Conservation (phyloP, 2,329 filamentous ascomycete species). For the Aspergillus costaricaensis region DNA sequence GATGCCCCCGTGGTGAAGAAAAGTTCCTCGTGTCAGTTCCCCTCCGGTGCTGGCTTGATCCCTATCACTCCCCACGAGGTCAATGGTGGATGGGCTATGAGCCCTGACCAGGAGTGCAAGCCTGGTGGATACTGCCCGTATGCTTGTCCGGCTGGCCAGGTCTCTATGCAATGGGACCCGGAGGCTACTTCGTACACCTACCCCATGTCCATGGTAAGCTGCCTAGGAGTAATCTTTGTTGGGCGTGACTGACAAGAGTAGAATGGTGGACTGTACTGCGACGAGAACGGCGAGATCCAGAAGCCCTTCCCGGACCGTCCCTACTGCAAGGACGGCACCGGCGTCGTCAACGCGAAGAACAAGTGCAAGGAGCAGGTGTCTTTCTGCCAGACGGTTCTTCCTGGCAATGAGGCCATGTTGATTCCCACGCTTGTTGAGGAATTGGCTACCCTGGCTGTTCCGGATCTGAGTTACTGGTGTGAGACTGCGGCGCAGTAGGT, state of each 20-base stretch:
- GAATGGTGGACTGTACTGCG: constrained; percentile 75
- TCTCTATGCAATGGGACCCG: constrained; percentile 78
- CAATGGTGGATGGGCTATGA: constrained; percentile 80
- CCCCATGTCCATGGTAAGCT: constrained; percentile 69
- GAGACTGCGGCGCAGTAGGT: constrained; percentile 73
- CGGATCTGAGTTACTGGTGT: constrained; percentile 69
- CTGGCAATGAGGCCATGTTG: constrained; percentile 79
- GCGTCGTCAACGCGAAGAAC: constrained; percentile 66
- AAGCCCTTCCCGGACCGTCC: constrained; percentile 69
- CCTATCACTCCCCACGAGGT: constrained; percentile 62
- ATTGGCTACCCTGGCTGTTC: constrained; percentile 66
- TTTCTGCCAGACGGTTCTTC: constrained; percentile 78
- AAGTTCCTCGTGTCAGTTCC: constrained; percentile 63
- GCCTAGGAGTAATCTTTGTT: not conserved
- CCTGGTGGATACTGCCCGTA: constrained; percentile 73
- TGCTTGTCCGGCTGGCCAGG: constrained; percentile 72
- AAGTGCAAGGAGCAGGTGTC: constrained; percentile 62
- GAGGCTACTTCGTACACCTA: constrained; percentile 66
- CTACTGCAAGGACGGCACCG: constrained; percentile 71
- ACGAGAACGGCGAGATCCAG: constrained; percentile 63
- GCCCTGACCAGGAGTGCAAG: constrained; percentile 69
- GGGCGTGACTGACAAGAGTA: constrained; percentile 35
- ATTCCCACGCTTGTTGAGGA: constrained; percentile 70
- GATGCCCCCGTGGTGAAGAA: constrained; percentile 53
- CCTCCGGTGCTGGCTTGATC: constrained; percentile 66